Base-by-base conservation (phyloP, 2,329 filamentous ascomycete species). In the Alternaria burnsii region DNA sequence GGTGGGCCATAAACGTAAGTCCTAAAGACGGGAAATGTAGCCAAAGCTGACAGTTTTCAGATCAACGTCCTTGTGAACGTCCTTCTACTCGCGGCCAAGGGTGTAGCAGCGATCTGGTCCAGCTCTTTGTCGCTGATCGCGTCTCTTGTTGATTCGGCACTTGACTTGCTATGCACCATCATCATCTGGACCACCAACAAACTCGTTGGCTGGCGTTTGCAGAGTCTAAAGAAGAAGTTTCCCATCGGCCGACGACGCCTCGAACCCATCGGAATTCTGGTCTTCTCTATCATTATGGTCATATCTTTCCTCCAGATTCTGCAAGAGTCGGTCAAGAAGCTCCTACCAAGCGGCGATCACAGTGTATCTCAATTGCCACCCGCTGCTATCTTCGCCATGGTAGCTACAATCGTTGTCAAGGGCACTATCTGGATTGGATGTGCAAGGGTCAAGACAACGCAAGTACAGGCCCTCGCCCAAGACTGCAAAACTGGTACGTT, bases 241-340 rank as follows among this genome's bases (percentile, higher is more conserved):
- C 87, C 87, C 0, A 86, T 89, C 22, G 77, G 76, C 7, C 69
- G 76, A 8, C 69, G 70, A 47, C 82, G 87, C 9, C 81, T 89
- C 8, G 87, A 89, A 64, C 87, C 87, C 0, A 79, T 89, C 8
- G 87, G 87, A 1, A 88, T 89, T 46, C 80, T 89, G 10, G 86
- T 88, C 48, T 89, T 89, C 75, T 85, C 83, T 26, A 85, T 88
- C 63, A 84, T 79, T 63, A 89, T 89, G 87, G 82, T 89, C 48
- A 84, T 88, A 4, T 87, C 86, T 2, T 89, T 89, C 65, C 72
- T 85, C 8, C 86, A 89, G 67, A 87, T 89, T 44, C 76, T 87
- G 8, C 79, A 88, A 68, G 86, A 89, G 69, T 88, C 86, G n/a
- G 81, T 88, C 1, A 72, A 82, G 63, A 87, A 87, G 63, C 72